Conservation (phyloP, 352 stramenopile species). For the Globisporangium paroecandrum region DNA sequence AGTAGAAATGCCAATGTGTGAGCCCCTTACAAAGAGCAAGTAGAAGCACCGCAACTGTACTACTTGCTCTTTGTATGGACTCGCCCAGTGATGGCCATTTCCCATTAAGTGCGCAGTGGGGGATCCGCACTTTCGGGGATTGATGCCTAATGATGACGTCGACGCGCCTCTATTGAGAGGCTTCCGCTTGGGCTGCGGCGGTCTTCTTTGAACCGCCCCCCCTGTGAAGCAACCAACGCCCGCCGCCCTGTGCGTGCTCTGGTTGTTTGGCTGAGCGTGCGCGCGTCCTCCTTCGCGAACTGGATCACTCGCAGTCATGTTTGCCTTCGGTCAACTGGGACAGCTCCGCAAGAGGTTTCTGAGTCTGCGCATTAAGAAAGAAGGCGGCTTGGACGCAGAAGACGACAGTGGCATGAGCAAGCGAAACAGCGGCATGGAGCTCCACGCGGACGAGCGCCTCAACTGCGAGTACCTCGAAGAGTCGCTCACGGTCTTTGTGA, state of each 20-base stretch:
- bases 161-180: constrained; percentile 7
- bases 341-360: constrained; percentile 39
- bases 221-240: neutral
- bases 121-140: neutral
- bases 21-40: no score
- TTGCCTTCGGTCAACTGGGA: constrained; percentile 22
- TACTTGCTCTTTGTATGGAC: no score
- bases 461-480: constrained; percentile 66
- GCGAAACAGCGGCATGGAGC: constrained; percentile 17
- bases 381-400: constrained; percentile 22
- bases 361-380: constrained; percentile 40
- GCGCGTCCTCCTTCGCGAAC: neutral
- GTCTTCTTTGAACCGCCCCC: constrained; percentile 8
- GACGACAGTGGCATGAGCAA: constrained; percentile 13
- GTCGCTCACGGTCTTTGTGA: constrained; percentile 80
- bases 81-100: no score
- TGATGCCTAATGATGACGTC: constrained; percentile 1
- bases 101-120: neutral
- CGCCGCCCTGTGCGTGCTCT: neutral
- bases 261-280: neutral
- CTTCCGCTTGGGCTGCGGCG: constrained; percentile 1
- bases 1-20: no score
- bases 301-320: constrained; percentile 23
- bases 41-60: no score
- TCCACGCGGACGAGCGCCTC: constrained; percentile 47